Evolutionary conservation across 192 early-diverging fungal species (phyloP).

Genomic region (Pecoramyces ruminantium): DNA sequence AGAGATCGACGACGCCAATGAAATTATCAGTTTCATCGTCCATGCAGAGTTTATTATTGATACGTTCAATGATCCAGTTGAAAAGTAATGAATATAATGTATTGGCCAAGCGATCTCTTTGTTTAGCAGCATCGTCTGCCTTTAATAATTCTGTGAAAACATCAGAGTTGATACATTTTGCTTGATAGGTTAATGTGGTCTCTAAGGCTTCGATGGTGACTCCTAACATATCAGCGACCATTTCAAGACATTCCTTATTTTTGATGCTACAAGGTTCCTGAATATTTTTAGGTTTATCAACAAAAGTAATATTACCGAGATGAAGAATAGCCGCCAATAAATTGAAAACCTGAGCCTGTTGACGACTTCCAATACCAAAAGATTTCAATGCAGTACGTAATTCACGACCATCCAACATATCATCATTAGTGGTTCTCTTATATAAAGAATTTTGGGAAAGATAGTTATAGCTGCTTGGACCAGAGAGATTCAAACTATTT

Average conservation of each 20-base stretch:
- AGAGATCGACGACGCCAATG: slow-evolving; percentile 73
- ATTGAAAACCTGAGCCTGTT: slow-evolving; percentile 70
- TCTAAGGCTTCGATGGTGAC: slow-evolving; percentile 51
- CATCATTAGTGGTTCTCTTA: background rate
- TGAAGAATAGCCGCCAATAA: slow-evolving; percentile 70
- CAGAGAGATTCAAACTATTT: slow-evolving; percentile 43
- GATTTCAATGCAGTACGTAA: slow-evolving; percentile 69
- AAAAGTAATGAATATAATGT: slow-evolving; percentile 71
- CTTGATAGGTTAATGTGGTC: slow-evolving; percentile 63
- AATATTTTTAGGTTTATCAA: slow-evolving; percentile 44
- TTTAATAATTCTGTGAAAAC: slow-evolving; percentile 70
- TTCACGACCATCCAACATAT: slow-evolving; percentile 9
- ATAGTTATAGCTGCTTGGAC: background rate
- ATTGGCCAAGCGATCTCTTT: slow-evolving; percentile 64
- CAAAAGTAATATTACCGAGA: slow-evolving; percentile 75
- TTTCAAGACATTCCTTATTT: slow-evolving; percentile 53
- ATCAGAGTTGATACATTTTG: slow-evolving; percentile 68
- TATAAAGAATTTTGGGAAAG: background rate
- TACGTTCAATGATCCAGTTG: slow-evolving; percentile 80
- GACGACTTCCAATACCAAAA: slow-evolving; percentile 63
- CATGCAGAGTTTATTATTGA: slow-evolving; percentile 66
- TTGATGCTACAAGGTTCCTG: slow-evolving; percentile 60
- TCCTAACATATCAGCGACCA: slow-evolving; percentile 67
- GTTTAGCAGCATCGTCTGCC: slow-evolving; percentile 46
- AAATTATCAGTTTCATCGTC: slow-evolving; percentile 57